Percentiles rank a stretch among this genome's conserved stretches.
Conservation (phyloP, 208 protist genomes). For the Trypanosoma theileri region DNA sequence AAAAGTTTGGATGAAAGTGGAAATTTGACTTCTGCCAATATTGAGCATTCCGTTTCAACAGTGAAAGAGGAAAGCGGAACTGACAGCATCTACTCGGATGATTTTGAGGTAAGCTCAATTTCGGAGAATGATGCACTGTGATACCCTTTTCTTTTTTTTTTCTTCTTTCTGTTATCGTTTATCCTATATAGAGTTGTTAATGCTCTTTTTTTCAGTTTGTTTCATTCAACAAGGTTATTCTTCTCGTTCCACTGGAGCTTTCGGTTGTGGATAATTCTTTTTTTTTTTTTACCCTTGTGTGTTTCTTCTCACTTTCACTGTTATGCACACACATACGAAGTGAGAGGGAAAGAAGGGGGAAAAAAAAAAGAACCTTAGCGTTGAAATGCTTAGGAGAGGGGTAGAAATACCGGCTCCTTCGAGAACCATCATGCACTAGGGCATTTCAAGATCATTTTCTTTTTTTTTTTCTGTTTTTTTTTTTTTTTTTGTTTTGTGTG, state of each 20-base stretch:
- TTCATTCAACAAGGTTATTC: background rate
- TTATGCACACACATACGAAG: too few relatives aligned
- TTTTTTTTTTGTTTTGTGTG: too few relatives aligned
- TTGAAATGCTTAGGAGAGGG: too few relatives aligned
- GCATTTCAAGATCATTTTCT: constrained; percentile 10
- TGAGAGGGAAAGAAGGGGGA: too few relatives aligned
- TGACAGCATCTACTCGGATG: background rate
- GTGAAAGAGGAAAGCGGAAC: background rate
- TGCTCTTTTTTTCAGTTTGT: background rate
- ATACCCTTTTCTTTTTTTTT: constrained; percentile 12
- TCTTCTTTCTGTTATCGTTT: constrained; percentile 25
- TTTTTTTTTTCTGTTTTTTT: constrained; percentile 14
- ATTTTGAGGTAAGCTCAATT: background rate
- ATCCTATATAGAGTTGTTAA: constrained; percentile 2
- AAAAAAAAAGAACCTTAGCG: background rate
- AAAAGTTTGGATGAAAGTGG: background rate
- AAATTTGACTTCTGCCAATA: background rate
- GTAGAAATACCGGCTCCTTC: background rate
- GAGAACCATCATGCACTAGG: background rate
- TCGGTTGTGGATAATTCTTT: too few relatives aligned
- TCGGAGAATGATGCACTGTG: background rate
- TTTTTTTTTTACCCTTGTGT: too few relatives aligned
- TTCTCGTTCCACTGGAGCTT: too few relatives aligned
- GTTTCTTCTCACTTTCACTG: too few relatives aligned
- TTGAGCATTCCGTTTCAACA: background rate